These are phyloP conservation scores for Globisporangium radiosum DNA, from an alignment of 352 stramenopile species.

Conservation along the genomic window DNA sequence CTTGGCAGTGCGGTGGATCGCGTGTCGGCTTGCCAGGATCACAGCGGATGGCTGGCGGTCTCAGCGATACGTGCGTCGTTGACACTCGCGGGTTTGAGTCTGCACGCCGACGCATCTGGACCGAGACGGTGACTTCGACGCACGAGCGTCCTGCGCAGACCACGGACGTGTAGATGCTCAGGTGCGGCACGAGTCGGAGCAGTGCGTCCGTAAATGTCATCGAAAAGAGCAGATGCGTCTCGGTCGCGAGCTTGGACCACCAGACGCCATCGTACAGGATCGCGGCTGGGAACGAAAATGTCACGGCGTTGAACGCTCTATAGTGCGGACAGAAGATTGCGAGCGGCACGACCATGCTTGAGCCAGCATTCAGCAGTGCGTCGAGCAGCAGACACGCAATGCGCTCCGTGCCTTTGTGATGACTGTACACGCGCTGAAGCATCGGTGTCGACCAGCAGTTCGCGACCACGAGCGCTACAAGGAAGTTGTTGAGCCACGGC, in stretches of 20 bases:
- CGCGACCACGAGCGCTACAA: constrained; percentile 1
- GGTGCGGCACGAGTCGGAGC: constrained; percentile 19
- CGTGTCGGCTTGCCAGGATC: too few species aligned
- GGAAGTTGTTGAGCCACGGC: constrained; percentile 4
- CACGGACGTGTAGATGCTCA: constrained; percentile 14
- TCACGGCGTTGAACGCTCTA: constrained; percentile 7
- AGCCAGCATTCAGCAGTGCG: constrained; percentile 12
- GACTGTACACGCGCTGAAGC: constrained; percentile 7
- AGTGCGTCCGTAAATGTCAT: constrained; percentile 9
- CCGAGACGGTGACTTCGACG: too few species aligned
- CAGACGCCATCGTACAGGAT: constrained; percentile 16
- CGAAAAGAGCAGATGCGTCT: constrained; percentile 20
- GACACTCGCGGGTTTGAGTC: too few species aligned
- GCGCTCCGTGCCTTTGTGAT: constrained; percentile 6
- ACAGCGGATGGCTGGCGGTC: too few species aligned
- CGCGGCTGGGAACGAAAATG: constrained; percentile 10
- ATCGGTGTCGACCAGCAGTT: constrained; percentile 11
- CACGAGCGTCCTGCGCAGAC: too few species aligned
- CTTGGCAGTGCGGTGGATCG: too few species aligned
- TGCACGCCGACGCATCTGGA: too few species aligned
- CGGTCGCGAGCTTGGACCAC: constrained; percentile 17
- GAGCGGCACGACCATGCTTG: constrained; percentile 14
- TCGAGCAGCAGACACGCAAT: constrained; percentile 14
- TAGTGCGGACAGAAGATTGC: constrained; percentile 20
- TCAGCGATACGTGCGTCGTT: too few species aligned